Conservation (phyloP, 2,329 filamentous ascomycete genomes). For the Pyrenochaeta sp. region DNA sequence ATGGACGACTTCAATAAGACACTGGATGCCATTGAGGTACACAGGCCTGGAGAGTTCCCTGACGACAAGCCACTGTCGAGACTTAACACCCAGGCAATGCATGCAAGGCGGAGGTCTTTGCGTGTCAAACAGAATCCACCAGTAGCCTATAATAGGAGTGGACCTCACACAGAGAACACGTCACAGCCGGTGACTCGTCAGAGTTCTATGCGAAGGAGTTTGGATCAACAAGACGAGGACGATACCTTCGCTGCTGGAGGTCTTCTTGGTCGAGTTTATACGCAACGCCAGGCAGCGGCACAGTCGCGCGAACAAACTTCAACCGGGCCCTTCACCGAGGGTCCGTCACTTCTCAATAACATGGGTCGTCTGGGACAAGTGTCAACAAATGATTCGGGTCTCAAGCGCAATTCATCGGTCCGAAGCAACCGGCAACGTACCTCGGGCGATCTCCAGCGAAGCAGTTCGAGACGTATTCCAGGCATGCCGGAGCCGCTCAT, state of each 20-base stretch:
- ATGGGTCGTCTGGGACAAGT: constrained; percentile 39
- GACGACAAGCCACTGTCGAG: constrained; percentile 35
- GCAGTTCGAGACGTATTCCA: constrained; percentile 54
- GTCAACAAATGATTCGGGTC: constrained; percentile 30
- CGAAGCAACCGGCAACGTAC: constrained; percentile 43
- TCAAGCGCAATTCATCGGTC: constrained; percentile 42
- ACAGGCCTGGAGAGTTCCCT: constrained; percentile 34
- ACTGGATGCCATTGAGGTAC: constrained; percentile 33
- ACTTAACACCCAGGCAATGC: constrained; percentile 38
- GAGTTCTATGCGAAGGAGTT: constrained; percentile 32
- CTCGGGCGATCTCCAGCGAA: constrained; percentile 54
- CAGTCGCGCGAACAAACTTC: constrained; percentile 49
- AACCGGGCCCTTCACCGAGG: constrained; percentile 62
- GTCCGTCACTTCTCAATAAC: constrained; percentile 65
- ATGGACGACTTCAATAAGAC: constrained; percentile 65
- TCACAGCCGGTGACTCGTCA: constrained; percentile 25
- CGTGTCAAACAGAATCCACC: constrained; percentile 50
- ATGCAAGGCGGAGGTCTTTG: constrained; percentile 48
- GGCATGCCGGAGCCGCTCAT: constrained; percentile 68
- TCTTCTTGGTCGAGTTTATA: constrained; percentile 61
- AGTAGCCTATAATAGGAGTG: constrained; percentile 34
- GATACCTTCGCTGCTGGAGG: constrained; percentile 58
- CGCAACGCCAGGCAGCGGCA: constrained; percentile 53
- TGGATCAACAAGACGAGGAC: constrained; percentile 31
- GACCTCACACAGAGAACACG: constrained; percentile 22